Percentiles rank a stretch among this genome's conserved stretches.
Evolutionary conservation across 495 filamentous ascomycete species (phyloP).

Genomic region (Penicillium cataractarum): DNA sequence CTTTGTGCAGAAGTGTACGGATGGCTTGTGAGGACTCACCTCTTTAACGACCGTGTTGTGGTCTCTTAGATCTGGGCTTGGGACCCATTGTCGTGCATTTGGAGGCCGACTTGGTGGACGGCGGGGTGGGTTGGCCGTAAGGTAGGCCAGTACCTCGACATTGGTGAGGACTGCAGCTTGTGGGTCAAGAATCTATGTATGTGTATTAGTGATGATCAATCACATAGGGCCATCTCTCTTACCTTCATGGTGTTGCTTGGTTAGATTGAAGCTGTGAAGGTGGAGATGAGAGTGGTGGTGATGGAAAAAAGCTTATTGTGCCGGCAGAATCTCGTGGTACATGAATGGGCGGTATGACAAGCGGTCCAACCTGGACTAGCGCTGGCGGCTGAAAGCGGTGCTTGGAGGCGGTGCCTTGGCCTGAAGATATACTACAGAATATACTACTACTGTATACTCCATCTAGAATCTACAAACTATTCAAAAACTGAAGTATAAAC

Average conservation of each 20-base stretch:
- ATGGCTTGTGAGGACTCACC: constrained; percentile 27
- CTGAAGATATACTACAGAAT: background rate
- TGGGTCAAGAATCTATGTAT: constrained; percentile 59
- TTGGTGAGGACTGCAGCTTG: constrained; percentile 66
- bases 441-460: background rate
- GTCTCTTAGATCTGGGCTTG: constrained; percentile 48
- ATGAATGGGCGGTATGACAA: constrained; percentile 7
- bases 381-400: background rate
- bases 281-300: constrained; percentile 5
- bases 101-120: constrained; percentile 45
- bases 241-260: constrained; percentile 37
- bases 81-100: constrained; percentile 45
- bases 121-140: constrained; percentile 52
- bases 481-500: constrained; percentile 31
- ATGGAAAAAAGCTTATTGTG: constrained; percentile 34
- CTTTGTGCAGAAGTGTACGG: background rate
- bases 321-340: constrained; percentile 14
- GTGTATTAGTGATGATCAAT: background rate
- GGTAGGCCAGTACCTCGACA: constrained; percentile 64
- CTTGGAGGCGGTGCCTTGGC: background rate
- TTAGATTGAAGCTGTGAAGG: constrained; percentile 2
- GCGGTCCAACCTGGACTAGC: background rate
- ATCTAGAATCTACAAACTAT: constrained; percentile 7
- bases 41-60: constrained; percentile 57
- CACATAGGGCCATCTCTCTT: constrained; percentile 3